Evolutionary conservation across 129 eudicot genomes (phyloP).

Genomic region (Deinandra increscens): DNA sequence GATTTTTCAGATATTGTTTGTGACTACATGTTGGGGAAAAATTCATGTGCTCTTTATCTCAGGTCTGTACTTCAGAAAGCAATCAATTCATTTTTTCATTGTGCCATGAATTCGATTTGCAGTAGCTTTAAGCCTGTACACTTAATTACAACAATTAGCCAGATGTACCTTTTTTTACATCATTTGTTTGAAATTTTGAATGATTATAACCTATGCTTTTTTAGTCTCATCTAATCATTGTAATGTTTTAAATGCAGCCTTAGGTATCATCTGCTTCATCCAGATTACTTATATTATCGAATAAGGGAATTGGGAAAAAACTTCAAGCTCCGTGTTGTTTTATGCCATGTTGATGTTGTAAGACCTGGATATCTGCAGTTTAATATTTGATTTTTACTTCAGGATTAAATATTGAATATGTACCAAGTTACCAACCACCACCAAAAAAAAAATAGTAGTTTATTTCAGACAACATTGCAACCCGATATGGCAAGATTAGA

Average conservation of each 20-base stretch:
- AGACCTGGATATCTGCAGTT: constrained; percentile 28
- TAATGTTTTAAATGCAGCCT: constrained; percentile 51
- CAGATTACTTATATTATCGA: constrained; percentile 91
- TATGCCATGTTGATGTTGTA: constrained; percentile 97
- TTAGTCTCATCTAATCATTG: background rate
- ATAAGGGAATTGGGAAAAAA: constrained; percentile 87
- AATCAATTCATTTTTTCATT: background rate
- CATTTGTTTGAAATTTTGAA: too few relatives aligned
- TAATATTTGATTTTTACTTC: background rate
- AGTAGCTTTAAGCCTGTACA: background rate
- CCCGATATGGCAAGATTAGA: background rate
- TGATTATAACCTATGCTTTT: background rate
- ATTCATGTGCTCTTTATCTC: constrained; percentile 87
- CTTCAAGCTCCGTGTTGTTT: constrained; percentile 81
- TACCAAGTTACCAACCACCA: background rate
- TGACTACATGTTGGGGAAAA: constrained; percentile 80
- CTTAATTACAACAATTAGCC: background rate
- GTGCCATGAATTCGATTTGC: background rate
- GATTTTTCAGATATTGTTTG: constrained; percentile 76
- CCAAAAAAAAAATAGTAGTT: background rate
- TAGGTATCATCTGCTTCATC: constrained; percentile 94
- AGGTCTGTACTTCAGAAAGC: constrained; percentile 51
- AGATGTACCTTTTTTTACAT: too few relatives aligned
- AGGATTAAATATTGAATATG: background rate
- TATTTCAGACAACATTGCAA: background rate